A percentile compares a stretch with the other conserved stretches of the same genome.
phyloP scores from a whole-genome alignment of 805 yeast genomes.

The Candida schatavii region DNA sequence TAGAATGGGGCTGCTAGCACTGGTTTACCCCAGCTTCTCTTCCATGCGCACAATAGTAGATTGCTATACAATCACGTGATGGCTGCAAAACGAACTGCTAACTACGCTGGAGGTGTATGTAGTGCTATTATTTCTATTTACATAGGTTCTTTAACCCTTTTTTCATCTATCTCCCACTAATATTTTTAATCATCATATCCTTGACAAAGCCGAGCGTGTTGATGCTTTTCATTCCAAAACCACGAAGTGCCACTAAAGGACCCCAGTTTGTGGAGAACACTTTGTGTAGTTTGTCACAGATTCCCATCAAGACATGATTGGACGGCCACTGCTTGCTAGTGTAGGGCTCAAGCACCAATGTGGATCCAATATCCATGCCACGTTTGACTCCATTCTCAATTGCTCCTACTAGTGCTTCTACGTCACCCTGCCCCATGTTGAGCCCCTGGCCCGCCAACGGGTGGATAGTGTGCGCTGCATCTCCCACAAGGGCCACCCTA shows the following conservation, averaged over 20 bases:
- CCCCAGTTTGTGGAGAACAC: slow-evolving; percentile 69
- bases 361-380: slow-evolving; percentile 86
- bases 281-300: slow-evolving; percentile 89
- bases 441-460: slow-evolving; percentile 98
- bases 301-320: slow-evolving; percentile 79
- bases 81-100: too few relatives aligned
- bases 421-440: slow-evolving; percentile 97
- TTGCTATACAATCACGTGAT: too few relatives aligned
- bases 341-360: slow-evolving; percentile 80
- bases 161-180: too few relatives aligned
- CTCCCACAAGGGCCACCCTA: slow-evolving; percentile 91
- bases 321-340: slow-evolving; percentile 78
- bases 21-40: too few relatives aligned
- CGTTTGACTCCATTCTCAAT: slow-evolving; percentile 67
- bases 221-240: slow-evolving; percentile 70
- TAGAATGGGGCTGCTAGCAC: too few relatives aligned
- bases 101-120: too few relatives aligned
- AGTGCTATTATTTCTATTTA: too few relatives aligned
- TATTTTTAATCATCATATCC: slow-evolving; percentile 57
- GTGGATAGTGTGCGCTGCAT: slow-evolving; percentile 97
- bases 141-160: too few relatives aligned
- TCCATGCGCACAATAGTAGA: too few relatives aligned
- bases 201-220: slow-evolving; percentile 66
- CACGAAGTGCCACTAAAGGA: slow-evolving; percentile 73
- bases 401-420: slow-evolving; percentile 63